Evolutionary conservation across 495 filamentous ascomycete genomes (phyloP), one percentile per base, ranked within the genome.

Genomic region (Daldinia vernicosa): DNA sequence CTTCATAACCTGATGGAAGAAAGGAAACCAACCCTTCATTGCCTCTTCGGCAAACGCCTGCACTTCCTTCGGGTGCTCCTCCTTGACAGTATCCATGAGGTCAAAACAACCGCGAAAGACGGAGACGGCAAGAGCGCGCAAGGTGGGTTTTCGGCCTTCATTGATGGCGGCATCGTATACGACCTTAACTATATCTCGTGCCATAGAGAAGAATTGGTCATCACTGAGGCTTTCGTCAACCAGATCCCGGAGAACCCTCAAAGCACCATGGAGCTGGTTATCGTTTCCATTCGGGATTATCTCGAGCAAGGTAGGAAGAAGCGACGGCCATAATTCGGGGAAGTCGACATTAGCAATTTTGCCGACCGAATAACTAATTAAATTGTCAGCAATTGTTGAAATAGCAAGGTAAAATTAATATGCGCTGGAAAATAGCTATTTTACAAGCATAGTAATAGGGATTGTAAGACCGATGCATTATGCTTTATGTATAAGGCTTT

Each of bases 311-410:
- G 88, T 88, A 9, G 91, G 92, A 14, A 99, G 88, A 8, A 99
- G 86, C 58, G 88, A 87, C 1, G 93, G 92, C 95, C 95, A 99
- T 77, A 93, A 87, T 52, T 97, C 92, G 19, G 95, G 95, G 76
- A 95, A 99, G 81, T 99, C 95, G 74, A 89, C 87, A 63, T 89
- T 91, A 58, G 96, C 95, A 69, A 99, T 97, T 82, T 98, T 98
- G 84, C 92, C 93, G 59, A 98, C 93, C n/a, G 92, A 92, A 75
- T 90, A 91, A 77, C 95, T 88, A 72, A 24, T 22, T 28, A 40
- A 37, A 45, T 39, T 22, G 40, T 63, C 15, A 75, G 76, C 67
- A 65, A 60, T 50, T 19, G 30, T 32, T 0, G n/a, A 28, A 43
- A 45, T 8, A 45, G 17, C n/a, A 60, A 43, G 14, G 26, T 60